Evolutionary conservation across 257 asterid genomes (phyloP), one percentile per base, ranked within the genome.

Genomic region (Catharanthus roseus): DNA sequence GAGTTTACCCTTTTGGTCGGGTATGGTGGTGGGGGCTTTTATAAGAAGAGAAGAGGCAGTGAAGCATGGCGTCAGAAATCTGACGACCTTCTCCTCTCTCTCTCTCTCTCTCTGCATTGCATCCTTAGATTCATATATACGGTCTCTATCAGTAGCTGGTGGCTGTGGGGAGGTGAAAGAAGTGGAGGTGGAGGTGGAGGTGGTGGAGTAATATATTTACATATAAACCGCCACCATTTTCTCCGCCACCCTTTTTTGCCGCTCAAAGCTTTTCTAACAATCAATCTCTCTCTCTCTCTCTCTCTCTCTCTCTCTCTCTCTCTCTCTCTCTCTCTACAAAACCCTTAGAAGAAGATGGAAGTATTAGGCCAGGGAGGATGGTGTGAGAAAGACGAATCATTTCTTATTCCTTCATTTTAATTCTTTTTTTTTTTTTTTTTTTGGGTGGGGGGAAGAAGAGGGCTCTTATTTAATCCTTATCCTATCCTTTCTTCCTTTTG

Each of bases 131-230:
- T 62, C 67, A 62, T 19, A 62, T 28, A 62, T 13, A 42, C 41
- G 41, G 87, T 87, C 87, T 79, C 82, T 65, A 63, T 85, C 89
- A 84, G 79, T 76, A 77, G 85, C 84, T 80, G 93, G 90, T 83
- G 82, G 79, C n/a, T n/a, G n/a, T n/a, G n/a, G n/a, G n/a, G n/a
- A n/a, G n/a, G n/a, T n/a, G n/a, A n/a, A n/a, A n/a, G n/a, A n/a
- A 38, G 42, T 38, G 42, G 42, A 38, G 42, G n/a, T 80, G 93
- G 90, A 81, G 82, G 79, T 19, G 75, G 74, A 70, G 81, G 81
- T 71, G 81, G 78, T 66, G 82, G 80, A 74, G 74, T 82, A 74
- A 38, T 38, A 38, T 38, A 38, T n/a, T n/a, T n/a, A n/a, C n/a
- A n/a, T n/a, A 70, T 70, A 47, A 70, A 69, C 75, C 81, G 83